Conservation (phyloP, 805 yeast species). For the Candida glaebosa region DNA sequence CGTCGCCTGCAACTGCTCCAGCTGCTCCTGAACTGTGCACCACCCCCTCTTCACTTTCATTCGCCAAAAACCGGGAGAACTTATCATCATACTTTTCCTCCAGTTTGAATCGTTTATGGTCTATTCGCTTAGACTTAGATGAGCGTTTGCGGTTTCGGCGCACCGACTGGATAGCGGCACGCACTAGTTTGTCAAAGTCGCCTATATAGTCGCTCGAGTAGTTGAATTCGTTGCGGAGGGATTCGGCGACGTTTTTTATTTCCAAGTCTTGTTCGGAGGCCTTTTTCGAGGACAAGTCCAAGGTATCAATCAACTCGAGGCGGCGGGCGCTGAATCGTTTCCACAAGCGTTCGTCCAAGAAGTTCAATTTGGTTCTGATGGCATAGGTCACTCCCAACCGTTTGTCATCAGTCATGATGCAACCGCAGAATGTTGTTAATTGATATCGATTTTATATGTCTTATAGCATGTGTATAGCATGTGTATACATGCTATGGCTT, state of each 20-base stretch:
- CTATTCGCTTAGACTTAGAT: constrained; percentile 23
- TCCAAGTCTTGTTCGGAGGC: constrained; percentile 91
- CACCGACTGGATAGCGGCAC: constrained; percentile 92
- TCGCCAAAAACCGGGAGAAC: background rate
- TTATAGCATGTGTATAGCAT: too few relatives aligned
- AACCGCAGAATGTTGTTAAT: too few relatives aligned
- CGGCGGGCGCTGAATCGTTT: constrained; percentile 87
- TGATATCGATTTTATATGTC: too few relatives aligned
- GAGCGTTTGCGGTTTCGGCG: constrained; percentile 79
- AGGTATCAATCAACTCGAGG: constrained; percentile 79
- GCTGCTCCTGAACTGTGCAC: too few relatives aligned
- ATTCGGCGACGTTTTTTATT: constrained; percentile 73
- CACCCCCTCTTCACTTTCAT: background rate
- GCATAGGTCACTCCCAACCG: constrained; percentile 53
- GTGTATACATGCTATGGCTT: too few relatives aligned
- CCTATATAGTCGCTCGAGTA: constrained; percentile 53
- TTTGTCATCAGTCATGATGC: constrained; percentile 17
- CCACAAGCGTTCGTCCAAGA: constrained; percentile 83
- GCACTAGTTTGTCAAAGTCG: constrained; percentile 85
- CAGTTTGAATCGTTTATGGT: constrained; percentile 5
- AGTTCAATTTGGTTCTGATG: constrained; percentile 62
- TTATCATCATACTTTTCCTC: constrained; percentile 9
- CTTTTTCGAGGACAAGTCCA: constrained; percentile 60
- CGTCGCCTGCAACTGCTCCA: too few relatives aligned
- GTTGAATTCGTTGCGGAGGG: constrained; percentile 73